Evolutionary conservation across 495 filamentous ascomycete genomes (phyloP).

Genomic region (Hypoxylon fragiforme): DNA sequence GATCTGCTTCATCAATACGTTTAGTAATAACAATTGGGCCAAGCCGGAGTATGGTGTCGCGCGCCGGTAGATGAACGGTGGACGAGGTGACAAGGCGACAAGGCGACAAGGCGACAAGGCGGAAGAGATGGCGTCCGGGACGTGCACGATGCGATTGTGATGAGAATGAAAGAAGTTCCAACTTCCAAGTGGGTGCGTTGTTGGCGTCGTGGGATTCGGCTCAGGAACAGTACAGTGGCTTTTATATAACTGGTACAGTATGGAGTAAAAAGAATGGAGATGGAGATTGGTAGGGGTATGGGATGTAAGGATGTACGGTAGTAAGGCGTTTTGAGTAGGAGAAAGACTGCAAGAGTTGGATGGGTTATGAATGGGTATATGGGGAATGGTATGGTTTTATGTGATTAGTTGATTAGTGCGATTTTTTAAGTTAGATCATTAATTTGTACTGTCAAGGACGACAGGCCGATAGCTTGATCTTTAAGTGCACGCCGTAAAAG

Average conservation of each 20-base stretch:
- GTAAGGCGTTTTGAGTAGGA: neutral
- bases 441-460: conserved; percentile 2
- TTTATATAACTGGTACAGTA: neutral
- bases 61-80: neutral
- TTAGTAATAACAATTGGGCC: conserved; percentile 18
- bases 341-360: neutral
- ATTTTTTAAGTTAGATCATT: conserved; percentile 11
- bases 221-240: conserved; percentile 14
- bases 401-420: conserved; percentile 12
- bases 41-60: conserved; percentile 7
- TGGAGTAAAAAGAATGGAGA: neutral
- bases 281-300: neutral
- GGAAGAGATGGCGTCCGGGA: conserved; percentile 14
- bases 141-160: conserved; percentile 32
- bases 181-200: conserved; percentile 8
- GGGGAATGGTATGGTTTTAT: neutral
- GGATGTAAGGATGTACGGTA: neutral
- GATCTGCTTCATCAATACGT: conserved; percentile 7
- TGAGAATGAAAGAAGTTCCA: neutral
- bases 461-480: too few relatives aligned
- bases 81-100: conserved; percentile 3
- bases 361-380: too few relatives aligned
- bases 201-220: conserved; percentile 26
- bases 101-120: conserved; percentile 3
- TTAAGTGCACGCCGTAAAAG: too few relatives aligned